Base-by-base conservation (phyloP, 805 yeast species). In the Dipodascus albidus region DNA sequence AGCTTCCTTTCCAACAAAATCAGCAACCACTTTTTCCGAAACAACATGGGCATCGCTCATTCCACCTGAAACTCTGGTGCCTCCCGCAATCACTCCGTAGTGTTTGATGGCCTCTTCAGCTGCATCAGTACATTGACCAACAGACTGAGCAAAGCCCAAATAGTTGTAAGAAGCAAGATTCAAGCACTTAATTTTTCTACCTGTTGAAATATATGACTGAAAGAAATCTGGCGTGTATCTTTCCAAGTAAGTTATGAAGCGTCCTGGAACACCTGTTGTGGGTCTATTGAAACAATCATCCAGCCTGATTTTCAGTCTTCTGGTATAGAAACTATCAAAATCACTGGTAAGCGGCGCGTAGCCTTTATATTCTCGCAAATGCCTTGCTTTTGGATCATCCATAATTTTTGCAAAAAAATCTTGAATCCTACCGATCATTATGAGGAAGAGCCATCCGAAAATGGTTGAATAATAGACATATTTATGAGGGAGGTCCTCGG, bases 191-290 rank as follows among this genome's bases (percentile, higher is more conserved):
- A 80, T 78, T 2, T 85, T 77, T 15, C 82, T 75, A 9, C 97
- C 96, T 41, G 87, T 80, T 64, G 84, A 87, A 33, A 80, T 75
- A 65, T 84, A 87, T 53, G 79, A 75, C 41, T 75, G 74, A 64
- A 81, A 81, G 62, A 79, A 78, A 59, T 84, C 83, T 48, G 76
- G 75, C n/a, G 89, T 76, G 33, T 74, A 70, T 61, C 99, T 80
- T 62, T 88, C 90, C 62, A 84, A 82, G 62, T 95, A 83, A 54
- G 82, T 79, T 61, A 91, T 81, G 63, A 74, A 83, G 67, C 99
- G 81, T 23, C 99, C 99, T 1, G 99, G 98, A 19, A 91, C 98
- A 51, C 97, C 98, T 55, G 86, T 85, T n/a, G 95, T 87, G 47
- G 96, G 96, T 66, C 96, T 81, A 1, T 95, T 87, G 68, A 93